Conservation (phyloP, 192 early-diverging fungal species). For the Radiomyces spectabilis region DNA sequence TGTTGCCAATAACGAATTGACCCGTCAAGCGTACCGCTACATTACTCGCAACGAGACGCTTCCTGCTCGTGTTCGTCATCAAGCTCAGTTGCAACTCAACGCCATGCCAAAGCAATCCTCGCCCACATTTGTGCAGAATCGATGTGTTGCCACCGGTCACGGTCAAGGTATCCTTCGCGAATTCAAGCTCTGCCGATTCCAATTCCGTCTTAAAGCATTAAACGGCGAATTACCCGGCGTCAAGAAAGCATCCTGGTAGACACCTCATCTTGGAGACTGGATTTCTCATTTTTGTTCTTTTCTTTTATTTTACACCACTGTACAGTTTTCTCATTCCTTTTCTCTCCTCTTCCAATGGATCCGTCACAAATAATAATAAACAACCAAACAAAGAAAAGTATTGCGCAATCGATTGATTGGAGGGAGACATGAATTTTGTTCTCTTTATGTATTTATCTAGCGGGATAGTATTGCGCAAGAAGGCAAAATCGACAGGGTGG, state of each 20-base stretch:
- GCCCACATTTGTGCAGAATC: conserved; percentile 59
- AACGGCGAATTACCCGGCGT: conserved; percentile 77
- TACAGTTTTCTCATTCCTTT: neutral
- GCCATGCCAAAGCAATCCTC: conserved; percentile 56
- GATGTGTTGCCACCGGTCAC: conserved; percentile 69
- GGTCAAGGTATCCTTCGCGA: conserved; percentile 69
- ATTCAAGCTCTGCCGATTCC: conserved; percentile 68
- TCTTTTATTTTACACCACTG: neutral
- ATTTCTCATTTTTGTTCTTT: neutral
- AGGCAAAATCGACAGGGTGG: conserved; percentile 1
- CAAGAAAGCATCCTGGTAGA: conserved; percentile 74
- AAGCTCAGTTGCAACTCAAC: conserved; percentile 68
- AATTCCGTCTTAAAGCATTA: conserved; percentile 73
- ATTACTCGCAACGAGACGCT: conserved; percentile 71
- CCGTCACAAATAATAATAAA: neutral
- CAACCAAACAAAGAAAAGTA: neutral
- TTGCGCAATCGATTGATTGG: neutral
- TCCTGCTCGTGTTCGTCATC: conserved; percentile 63
- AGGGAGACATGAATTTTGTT: neutral
- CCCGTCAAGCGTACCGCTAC: conserved; percentile 69
- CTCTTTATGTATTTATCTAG: neutral
- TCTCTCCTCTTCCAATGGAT: neutral
- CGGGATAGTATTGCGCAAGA: neutral
- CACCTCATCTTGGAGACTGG: neutral
- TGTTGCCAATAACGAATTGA: conserved; percentile 59